phyloP scores from a whole-genome alignment of 805 yeast genomes.

The Clavispora santaluciae region DNA sequence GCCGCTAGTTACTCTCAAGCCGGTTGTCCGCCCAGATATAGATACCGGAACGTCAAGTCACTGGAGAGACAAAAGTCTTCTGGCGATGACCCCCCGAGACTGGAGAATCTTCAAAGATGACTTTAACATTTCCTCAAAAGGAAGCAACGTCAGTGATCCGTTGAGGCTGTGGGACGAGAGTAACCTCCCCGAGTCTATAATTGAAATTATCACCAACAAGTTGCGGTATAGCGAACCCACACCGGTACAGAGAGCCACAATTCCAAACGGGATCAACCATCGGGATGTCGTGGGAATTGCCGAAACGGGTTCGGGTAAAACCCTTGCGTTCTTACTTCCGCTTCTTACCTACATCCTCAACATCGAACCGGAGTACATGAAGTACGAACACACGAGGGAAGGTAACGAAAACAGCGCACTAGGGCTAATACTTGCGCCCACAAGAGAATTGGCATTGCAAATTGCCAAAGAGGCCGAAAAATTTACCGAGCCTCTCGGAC shows the following conservation, averaged over 20 bases:
- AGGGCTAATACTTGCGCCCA: slow-evolving; percentile 79
- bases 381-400: slow-evolving; percentile 41
- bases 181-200: slow-evolving; percentile 31
- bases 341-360: slow-evolving; percentile 47
- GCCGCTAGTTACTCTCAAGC: slow-evolving; percentile 32
- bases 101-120: slow-evolving; percentile 88
- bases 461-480: slow-evolving; percentile 63
- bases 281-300: slow-evolving; percentile 86
- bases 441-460: slow-evolving; percentile 90
- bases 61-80: slow-evolving; percentile 67
- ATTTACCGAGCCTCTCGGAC: slow-evolving; percentile 38
- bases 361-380: slow-evolving; percentile 29
- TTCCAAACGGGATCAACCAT: slow-evolving; percentile 59
- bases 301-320: slow-evolving; percentile 95
- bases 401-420: slow-evolving; percentile 60
- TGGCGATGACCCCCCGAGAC: slow-evolving; percentile 72
- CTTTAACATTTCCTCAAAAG: slow-evolving; percentile 56
- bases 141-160: slow-evolving; percentile 47
- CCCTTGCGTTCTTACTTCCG: slow-evolving; percentile 78
- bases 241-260: slow-evolving; percentile 85
- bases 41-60: slow-evolving; percentile 20
- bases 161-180: slow-evolving; percentile 69
- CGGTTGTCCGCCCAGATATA: background rate
- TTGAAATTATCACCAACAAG: slow-evolving; percentile 27
- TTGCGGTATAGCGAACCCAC: slow-evolving; percentile 66